Conservation (phyloP, 352 stramenopile species). For the Pythium aristosporum region DNA sequence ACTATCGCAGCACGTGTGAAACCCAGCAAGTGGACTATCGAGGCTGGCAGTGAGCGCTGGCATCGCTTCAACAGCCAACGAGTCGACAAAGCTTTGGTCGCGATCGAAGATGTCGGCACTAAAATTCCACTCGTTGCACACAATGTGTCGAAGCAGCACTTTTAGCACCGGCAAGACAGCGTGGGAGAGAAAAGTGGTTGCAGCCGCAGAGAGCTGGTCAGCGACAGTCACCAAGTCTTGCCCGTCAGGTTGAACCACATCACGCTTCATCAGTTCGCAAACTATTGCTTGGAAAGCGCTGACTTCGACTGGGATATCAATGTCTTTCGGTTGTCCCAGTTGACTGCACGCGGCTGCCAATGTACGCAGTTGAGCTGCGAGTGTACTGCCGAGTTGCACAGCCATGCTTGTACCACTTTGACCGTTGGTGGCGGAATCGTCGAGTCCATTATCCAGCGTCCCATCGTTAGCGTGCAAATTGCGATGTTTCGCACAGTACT, state of each 20-base stretch:
- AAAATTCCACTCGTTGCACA: slow-evolving; percentile 53
- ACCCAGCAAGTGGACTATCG: slow-evolving; percentile 2
- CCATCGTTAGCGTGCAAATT: not conserved
- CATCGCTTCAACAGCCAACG: slow-evolving; percentile 17
- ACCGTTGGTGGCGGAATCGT: not conserved
- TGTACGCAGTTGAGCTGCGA: not conserved
- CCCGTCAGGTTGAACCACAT: not conserved
- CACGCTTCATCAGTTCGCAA: not conserved
- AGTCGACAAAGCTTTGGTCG: slow-evolving; percentile 6
- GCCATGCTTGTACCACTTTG: not conserved
- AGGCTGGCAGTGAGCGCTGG: slow-evolving; percentile 1
- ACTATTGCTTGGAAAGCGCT: not conserved
- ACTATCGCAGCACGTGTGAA: not conserved
- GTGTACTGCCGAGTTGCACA: not conserved
- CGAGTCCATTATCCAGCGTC: not conserved
- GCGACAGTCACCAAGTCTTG: not conserved
- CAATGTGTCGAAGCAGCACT: slow-evolving; percentile 31
- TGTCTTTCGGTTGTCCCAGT: not conserved
- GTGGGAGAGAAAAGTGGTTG: not conserved
- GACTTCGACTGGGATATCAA: not conserved
- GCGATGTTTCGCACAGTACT: not conserved
- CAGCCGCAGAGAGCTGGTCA: not conserved
- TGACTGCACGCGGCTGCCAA: not conserved
- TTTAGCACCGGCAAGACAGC: not conserved
- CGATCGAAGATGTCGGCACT: slow-evolving; percentile 18